phyloP scores from a whole-genome alignment of 164 flowering plant species.

The Chloranthus sessilifolius region DNA sequence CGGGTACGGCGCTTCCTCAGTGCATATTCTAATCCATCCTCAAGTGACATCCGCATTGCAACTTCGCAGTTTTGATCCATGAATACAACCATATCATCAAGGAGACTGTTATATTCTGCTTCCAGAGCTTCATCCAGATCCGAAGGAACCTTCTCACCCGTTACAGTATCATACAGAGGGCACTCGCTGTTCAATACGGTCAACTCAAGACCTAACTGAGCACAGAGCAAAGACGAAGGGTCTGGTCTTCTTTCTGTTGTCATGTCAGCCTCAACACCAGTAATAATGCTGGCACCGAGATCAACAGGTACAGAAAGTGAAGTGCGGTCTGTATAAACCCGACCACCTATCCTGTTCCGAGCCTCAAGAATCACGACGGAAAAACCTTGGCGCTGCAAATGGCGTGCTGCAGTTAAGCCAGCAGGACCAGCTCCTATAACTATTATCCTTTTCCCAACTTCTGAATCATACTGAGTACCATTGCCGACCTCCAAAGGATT shows the following conservation, averaged over 20 bases:
- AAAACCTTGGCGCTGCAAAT: slow-evolving; percentile 92
- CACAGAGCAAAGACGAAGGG: slow-evolving; percentile 91
- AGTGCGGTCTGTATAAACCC: slow-evolving; percentile 83
- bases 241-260: slow-evolving; percentile 92
- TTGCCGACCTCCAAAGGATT: slow-evolving; percentile 16
- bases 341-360: slow-evolving; percentile 88
- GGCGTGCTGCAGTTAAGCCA: slow-evolving; percentile 96
- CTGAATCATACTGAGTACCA: slow-evolving; percentile 23
- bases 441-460: slow-evolving; percentile 47
- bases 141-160: slow-evolving; percentile 82
- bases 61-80: slow-evolving; percentile 82
- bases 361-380: slow-evolving; percentile 85
- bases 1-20: slow-evolving; percentile 57
- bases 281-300: slow-evolving; percentile 98
- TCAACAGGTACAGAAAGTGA: slow-evolving; percentile 98
- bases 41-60: slow-evolving; percentile 91
- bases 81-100: slow-evolving; percentile 90
- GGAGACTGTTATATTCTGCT: slow-evolving; percentile 87
- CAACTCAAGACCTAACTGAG: slow-evolving; percentile 90
- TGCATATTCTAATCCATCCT: slow-evolving; percentile 94
- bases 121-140: slow-evolving; percentile 91
- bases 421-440: slow-evolving; percentile 99
- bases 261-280: slow-evolving; percentile 99
- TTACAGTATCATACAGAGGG: slow-evolving; percentile 87
- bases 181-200: slow-evolving; percentile 92